phyloP scores from a whole-genome alignment of 2,329 filamentous ascomycete genomes.

The Aureobasidium sp. region DNA sequence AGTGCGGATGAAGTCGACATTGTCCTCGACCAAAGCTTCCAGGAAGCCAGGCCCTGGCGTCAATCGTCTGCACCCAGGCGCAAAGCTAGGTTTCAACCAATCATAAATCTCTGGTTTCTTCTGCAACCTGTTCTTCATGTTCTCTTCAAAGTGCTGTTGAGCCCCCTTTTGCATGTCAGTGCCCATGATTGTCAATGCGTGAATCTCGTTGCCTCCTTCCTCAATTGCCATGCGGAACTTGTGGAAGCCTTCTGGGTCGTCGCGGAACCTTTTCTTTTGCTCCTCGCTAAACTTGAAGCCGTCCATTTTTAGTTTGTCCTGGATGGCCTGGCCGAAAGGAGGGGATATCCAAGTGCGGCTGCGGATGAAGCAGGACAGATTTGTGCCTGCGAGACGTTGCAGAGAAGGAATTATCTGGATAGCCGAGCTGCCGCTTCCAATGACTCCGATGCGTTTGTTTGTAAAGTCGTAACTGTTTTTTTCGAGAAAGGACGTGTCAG shows the following conservation, averaged over 20 bases:
- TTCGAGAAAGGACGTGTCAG: slow-evolving; percentile 22
- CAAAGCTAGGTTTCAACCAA: slow-evolving; percentile 34
- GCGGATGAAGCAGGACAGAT: slow-evolving; percentile 44
- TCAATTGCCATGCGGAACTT: slow-evolving; percentile 37
- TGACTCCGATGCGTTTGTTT: slow-evolving; percentile 20
- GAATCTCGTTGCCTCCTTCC: slow-evolving; percentile 20
- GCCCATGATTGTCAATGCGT: slow-evolving; percentile 25
- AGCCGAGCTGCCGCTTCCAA: slow-evolving; percentile 24
- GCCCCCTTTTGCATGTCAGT: slow-evolving; percentile 31
- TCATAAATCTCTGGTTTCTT: slow-evolving; percentile 34
- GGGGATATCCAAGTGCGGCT: slow-evolving; percentile 45
- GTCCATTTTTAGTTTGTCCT: slow-evolving; percentile 28
- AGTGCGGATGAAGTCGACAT: slow-evolving; percentile 38
- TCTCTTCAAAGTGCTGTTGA: slow-evolving; percentile 31
- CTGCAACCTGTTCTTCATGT: slow-evolving; percentile 33
- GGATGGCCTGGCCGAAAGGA: slow-evolving; percentile 22
- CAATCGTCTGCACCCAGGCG: slow-evolving; percentile 40
- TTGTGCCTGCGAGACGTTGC: slow-evolving; percentile 33
- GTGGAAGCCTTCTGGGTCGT: slow-evolving; percentile 35
- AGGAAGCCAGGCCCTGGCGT: slow-evolving; percentile 47
- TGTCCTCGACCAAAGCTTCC: slow-evolving; percentile 39
- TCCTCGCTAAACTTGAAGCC: slow-evolving; percentile 19
- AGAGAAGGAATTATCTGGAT: slow-evolving; percentile 34
- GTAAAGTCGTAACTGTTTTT: slow-evolving; percentile 18
- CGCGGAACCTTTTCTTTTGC: slow-evolving; percentile 27